These are phyloP conservation scores for Cytospora paraplurivora DNA, from an alignment of 2,329 filamentous ascomycete genomes.

Conservation along the genomic window DNA sequence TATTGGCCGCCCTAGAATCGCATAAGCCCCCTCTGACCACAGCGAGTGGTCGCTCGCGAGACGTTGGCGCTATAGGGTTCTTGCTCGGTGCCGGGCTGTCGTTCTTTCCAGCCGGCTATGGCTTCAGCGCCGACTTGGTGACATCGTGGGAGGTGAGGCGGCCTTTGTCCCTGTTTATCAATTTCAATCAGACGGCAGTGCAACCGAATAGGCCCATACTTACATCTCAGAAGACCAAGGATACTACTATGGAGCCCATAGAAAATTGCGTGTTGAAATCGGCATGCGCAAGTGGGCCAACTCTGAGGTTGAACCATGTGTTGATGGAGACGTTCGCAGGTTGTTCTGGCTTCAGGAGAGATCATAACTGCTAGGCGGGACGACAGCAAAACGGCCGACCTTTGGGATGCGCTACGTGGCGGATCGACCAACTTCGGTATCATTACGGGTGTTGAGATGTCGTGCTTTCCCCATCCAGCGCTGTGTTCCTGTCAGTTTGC, in stretches of 20 bases:
- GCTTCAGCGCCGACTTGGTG: background rate
- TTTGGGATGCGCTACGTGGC: constrained; percentile 1
- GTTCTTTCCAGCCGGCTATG: background rate
- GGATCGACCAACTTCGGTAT: constrained; percentile 18
- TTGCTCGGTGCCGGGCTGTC: background rate
- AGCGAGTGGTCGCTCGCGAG: background rate
- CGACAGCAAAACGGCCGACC: background rate
- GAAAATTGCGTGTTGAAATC: background rate
- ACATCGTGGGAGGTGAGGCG: background rate
- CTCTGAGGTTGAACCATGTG: background rate
- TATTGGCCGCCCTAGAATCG: background rate
- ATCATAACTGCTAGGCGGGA: background rate
- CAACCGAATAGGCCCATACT: too few relatives aligned
- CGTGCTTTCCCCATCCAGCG: background rate
- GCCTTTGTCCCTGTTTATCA: background rate
- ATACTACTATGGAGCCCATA: background rate
- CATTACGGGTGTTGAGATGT: background rate
- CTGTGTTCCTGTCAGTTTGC: too few relatives aligned
- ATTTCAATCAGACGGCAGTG: too few relatives aligned
- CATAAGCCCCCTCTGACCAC: background rate
- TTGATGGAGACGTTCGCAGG: background rate
- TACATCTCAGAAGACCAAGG: background rate
- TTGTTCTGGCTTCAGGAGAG: background rate
- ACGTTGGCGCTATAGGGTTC: background rate
- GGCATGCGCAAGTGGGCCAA: background rate